Conservation (phyloP, 23 red algal species). For the Gracilariopsis chorda region DNA sequence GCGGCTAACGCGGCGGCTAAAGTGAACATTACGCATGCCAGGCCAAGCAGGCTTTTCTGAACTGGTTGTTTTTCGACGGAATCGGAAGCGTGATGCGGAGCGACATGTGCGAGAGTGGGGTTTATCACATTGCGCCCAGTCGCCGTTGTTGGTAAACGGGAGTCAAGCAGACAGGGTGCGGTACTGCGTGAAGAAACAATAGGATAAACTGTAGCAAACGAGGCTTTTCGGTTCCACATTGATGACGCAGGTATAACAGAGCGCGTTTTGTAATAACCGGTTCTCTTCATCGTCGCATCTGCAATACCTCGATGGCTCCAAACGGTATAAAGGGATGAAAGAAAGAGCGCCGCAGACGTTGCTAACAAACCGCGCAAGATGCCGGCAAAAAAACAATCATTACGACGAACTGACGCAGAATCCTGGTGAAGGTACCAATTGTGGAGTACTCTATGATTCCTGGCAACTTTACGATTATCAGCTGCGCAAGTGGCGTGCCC, state of each 20-base stretch:
- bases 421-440: too few species aligned
- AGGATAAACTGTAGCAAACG: not conserved
- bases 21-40: constrained; percentile 64
- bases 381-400: too few species aligned
- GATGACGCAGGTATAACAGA: too few species aligned
- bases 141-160: not conserved
- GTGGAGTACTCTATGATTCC: too few species aligned
- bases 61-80: constrained; percentile 16
- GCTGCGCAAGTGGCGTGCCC: not conserved
- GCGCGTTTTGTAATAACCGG: too few species aligned
- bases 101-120: not conserved
- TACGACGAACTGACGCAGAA: too few species aligned
- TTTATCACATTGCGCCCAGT: not conserved
- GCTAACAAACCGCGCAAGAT: not conserved
- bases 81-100: not conserved
- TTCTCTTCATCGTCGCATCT: too few species aligned
- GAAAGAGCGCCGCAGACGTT: not conserved
- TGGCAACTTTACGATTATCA: too few species aligned
- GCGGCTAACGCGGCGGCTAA: constrained; percentile 80
- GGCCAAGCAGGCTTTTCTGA: not conserved
- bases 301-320: too few species aligned
- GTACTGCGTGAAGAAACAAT: not conserved
- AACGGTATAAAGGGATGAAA: not conserved
- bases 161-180: not conserved
- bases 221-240: too few species aligned